Evolutionary conservation across 78 protist genomes (phyloP), one percentile per base, ranked within the genome.

Genomic region (Mantamonas sphyraenae): DNA sequence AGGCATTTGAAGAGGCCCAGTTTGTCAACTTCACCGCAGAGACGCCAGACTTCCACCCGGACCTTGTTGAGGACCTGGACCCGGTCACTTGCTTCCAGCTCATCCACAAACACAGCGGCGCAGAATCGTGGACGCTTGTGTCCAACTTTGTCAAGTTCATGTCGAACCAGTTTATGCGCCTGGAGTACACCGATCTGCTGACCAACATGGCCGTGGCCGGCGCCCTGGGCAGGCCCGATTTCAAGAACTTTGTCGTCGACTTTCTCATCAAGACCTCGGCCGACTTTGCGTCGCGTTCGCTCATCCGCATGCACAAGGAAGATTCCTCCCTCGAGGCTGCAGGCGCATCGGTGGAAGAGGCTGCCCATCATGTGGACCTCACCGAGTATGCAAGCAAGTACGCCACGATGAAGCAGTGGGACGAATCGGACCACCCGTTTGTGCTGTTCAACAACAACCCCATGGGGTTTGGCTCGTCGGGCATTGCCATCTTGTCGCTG

Each of bases 101-200:
- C 33, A 5, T 58, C 10, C 20, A 10, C 35, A 5, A 58, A 10
- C 10, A 14, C 35, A 10, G 43, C 33, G 10, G 5, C 63, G 10
- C 63, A 5, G 35, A 33, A 9, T 58, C 63, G 35, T 58, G 5
- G 26, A 5, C 10, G 20, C 5, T 58, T 10, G 5, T 30, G 5
- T 5, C 63, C 63, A 58, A 58, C 35, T 58, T 58, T 58, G 63
- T 58, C 33, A 58, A 58, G 63, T 51, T 51, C 57, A 51, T 51
- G 57, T 20, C 22, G 57, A 51, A 51, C 22, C 57, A 51, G 22
- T 51, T 51, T 22, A 24, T 51, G 30, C 57, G 22, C 20, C 20
- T 51, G 22, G 20, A 20, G 20, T 51, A 51, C 57, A 24, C 20
- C 57, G 57, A 51, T 51, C 22, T 51, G 57, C 57, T 51, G 57